Base-by-base conservation (phyloP, 345 rosid species). In the Diplotaxis tenuifolia region DNA sequence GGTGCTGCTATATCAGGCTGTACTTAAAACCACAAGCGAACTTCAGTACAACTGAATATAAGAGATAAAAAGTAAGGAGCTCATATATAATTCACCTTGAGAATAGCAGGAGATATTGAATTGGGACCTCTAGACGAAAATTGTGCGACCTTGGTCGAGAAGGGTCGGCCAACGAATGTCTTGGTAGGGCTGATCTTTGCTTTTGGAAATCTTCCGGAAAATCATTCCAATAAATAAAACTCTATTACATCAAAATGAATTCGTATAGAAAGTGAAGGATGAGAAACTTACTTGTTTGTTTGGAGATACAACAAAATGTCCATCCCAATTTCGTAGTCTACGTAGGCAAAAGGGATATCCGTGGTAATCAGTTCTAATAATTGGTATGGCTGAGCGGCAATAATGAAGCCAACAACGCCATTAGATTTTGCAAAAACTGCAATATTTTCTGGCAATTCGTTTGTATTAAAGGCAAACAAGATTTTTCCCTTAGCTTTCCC, bases 1-100 rank as follows among this genome's bases (percentile, higher is more conserved):
- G 92, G 97, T 40, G 96, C 97, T 16, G 92, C 82, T 50, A 93
- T 82, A 80, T 91, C 96, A 4, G 98, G 98, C 97, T 93, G 87
- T 74, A 78, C 16, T 58, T 66, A 4, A 57, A 53, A 40, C 2
- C 2, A n/a, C 31, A 56, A 54, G 1, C 32, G 0, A 50, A 23
- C n/a, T 34, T 54, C n/a, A 29, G 45, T 52, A 32, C 40, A 18
- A 0, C 45, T 38, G 29, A n/a, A 29, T 29, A 27, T 42, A 11
- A 12, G 5, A 52, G 47, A 4, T 6, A 1, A 52, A 22, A 4
- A 74, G 52, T 10, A 20, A 18, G 6, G 20, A 5, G 8, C 31
- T 42, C 45, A 38, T 34, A 9, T 14, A 50, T 38, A 62, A 12
- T 42, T 69, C 49, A 77, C 80, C 96, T 89, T 93, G 57, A 93